phyloP scores from a whole-genome alignment of 495 filamentous ascomycete species.

The Neurospora sp. region DNA sequence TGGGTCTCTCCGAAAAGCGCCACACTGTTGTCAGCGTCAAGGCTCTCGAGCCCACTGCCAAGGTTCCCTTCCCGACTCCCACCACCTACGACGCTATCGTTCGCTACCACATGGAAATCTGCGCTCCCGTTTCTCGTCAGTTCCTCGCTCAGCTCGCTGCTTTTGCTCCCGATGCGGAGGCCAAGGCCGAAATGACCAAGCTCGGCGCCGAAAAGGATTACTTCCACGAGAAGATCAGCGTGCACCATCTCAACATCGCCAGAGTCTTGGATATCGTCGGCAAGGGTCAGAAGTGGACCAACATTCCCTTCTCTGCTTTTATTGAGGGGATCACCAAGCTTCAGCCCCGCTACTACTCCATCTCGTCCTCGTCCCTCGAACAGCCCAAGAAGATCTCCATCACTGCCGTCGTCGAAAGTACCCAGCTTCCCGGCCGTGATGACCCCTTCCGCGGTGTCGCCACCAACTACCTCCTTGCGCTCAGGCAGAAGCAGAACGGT shows the following conservation, averaged over 20 bases:
- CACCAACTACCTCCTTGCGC: slow-evolving; percentile 91
- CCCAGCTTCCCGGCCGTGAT: slow-evolving; percentile 62
- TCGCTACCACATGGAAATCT: slow-evolving; percentile 96
- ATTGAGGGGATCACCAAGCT: slow-evolving; percentile 92
- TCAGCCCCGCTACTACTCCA: slow-evolving; percentile 97
- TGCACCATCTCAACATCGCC: slow-evolving; percentile 80
- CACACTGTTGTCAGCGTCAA: slow-evolving; percentile 83
- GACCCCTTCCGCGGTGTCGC: slow-evolving; percentile 89
- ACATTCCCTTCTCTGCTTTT: slow-evolving; percentile 85
- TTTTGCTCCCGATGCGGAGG: slow-evolving; percentile 77
- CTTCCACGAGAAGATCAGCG: slow-evolving; percentile 79
- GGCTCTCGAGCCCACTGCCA: slow-evolving; percentile 87
- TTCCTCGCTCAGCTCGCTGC: slow-evolving; percentile 78
- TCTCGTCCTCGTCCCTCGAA: slow-evolving; percentile 90
- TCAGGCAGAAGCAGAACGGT: slow-evolving; percentile 95
- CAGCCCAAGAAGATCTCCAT: slow-evolving; percentile 91
- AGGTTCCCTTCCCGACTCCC: slow-evolving; percentile 94
- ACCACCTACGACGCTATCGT: slow-evolving; percentile 92
- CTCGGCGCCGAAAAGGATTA: slow-evolving; percentile 92
- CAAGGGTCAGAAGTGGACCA: slow-evolving; percentile 60
- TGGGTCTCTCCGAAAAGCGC: slow-evolving; percentile 66
- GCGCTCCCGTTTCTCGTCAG: slow-evolving; percentile 91
- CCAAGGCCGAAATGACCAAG: slow-evolving; percentile 78
- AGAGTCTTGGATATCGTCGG: slow-evolving; percentile 72
- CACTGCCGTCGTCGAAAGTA: slow-evolving; percentile 87